Conservation (phyloP, 176 grass and related monocot genomes). For the Eleusine coracana region DNA sequence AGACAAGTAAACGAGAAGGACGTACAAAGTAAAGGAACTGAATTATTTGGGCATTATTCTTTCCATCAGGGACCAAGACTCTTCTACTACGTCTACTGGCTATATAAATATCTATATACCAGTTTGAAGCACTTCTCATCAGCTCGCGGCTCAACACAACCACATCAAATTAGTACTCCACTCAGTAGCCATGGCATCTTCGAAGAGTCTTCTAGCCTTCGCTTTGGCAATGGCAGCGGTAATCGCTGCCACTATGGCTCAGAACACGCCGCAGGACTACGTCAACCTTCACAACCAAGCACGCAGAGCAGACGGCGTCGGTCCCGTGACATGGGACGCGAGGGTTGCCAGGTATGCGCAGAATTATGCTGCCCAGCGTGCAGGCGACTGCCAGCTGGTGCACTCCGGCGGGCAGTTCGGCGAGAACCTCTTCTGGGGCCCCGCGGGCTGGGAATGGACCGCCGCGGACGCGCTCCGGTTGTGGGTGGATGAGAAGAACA, state of each 20-base stretch:
- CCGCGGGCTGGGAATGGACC: slow-evolving; percentile 7
- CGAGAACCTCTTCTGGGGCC: slow-evolving; percentile 63
- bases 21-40: background rate
- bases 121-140: background rate
- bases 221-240: slow-evolving; percentile 5
- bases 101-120: slow-evolving; percentile 10
- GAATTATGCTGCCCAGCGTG: slow-evolving; percentile 43
- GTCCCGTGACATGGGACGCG: slow-evolving; percentile 50
- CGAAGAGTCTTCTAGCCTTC: background rate
- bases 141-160: background rate
- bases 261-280: slow-evolving; percentile 60
- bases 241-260: slow-evolving; percentile 10
- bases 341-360: slow-evolving; percentile 41
- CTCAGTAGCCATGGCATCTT: background rate
- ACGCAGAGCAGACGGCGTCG: slow-evolving; percentile 40
- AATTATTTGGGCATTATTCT: background rate
- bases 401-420: slow-evolving; percentile 66
- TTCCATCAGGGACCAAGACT: background rate
- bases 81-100: background rate
- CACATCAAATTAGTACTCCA: background rate
- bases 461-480: slow-evolving; percentile 2
- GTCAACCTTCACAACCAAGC: slow-evolving; percentile 60
- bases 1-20: background rate
- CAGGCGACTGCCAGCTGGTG: slow-evolving; percentile 42
- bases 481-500: slow-evolving; percentile 44